Base-by-base conservation (phyloP, 1,284 basidiomycete genomes). In the Blastosporella zonata region DNA sequence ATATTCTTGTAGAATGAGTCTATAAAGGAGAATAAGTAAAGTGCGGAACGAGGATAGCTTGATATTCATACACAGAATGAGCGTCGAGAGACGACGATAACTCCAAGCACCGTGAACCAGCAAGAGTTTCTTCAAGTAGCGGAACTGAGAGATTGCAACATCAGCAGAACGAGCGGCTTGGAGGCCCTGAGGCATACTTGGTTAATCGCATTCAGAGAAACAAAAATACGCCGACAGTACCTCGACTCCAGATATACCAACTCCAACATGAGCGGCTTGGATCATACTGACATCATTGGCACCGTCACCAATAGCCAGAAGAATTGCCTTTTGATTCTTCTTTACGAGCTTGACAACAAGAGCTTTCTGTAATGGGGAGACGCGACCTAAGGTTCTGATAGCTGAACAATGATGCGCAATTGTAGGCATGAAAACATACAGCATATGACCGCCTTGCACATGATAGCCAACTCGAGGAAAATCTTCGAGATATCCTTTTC, bases 31-130 rank as follows among this genome's bases (percentile, higher is more conserved):
- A n/a, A n/a, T n/a, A 36, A 7, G 7, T 39, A n/a, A 37, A 29
- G 38, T 15, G 49, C 36, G 39, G 25, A 27, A 27, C 25, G 25
- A 31, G 28, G 88, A 95, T 12, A 98, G 75, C 62, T 99, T 94
- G 55, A 98, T 13, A 15, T 9, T 28, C 88, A 49, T 60, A 93
- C 91, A 96, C 13, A 99, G 75, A 62, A 99, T 94, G 55, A 99
- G 81, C 66, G 97, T 99, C 23, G 93, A 95, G 54, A 99, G 66
- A 18, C 97, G 80, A 53, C 93, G 87, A 67, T 99, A 99, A 68
- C 93, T 97, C 97, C 97, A 99, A 2, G 94, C 88, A 3, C 97
- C 97, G 65, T 99, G 97, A 2, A 99, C 97, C 10, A 99, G 83
- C 12, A 99, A 69, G 33, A 99, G 70, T 69, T 99, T 99, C 69